Evolutionary conservation across 495 filamentous ascomycete genomes (phyloP), one percentile per base, ranked within the genome.

Genomic region (Penicillium subrubescens): DNA sequence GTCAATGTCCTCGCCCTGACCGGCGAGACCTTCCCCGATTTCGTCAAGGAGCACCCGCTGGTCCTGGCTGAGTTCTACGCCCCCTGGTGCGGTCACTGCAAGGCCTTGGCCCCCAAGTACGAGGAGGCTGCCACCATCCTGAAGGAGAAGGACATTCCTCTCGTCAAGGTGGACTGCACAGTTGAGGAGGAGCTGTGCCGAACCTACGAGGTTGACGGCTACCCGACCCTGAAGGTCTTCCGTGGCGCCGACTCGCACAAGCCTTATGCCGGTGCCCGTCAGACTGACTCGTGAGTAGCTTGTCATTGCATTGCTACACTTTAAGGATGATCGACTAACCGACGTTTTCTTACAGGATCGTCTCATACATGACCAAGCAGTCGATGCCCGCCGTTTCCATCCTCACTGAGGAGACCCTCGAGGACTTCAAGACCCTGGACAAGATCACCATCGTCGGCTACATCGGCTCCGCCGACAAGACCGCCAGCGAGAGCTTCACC

Each of bases 301-400:
- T 27, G 15, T 39, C 21, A 10, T 5, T 11, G 4, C 6, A 17
- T 14, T 25, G 15, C 12, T 23, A 35, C 21, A 17, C 8, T 23
- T 31, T 31, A 11, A 21, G 59, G 75, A 53, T 31, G 21, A 37
- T 31, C 34, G 52, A 34, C 44, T 85, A 68, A 83, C 8, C 44
- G 17, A 41, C 54, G 54, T 19, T 23, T 61, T 23, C 43, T 17
- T 41, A 21, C 57, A 95, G 92, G 52, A 97, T 99, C 77, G 89
- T 96, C 43, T 99, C 95, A 27, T 98, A 97, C 84, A 99, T 99
- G 95, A 90, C 90, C 75, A 99, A 99, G 85, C 96, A 99, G 82
- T 90, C 91, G 21, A 88, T 99, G 60, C 95, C 95, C 34, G 92
- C 95, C 57, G 94, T 99, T 59, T 97, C 94, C 2, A 74, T 84